Percentiles rank a stretch among this genome's conserved stretches.
phyloP scores from a whole-genome alignment of 2,329 filamentous ascomycete species.

The Fusarium domesticum region DNA sequence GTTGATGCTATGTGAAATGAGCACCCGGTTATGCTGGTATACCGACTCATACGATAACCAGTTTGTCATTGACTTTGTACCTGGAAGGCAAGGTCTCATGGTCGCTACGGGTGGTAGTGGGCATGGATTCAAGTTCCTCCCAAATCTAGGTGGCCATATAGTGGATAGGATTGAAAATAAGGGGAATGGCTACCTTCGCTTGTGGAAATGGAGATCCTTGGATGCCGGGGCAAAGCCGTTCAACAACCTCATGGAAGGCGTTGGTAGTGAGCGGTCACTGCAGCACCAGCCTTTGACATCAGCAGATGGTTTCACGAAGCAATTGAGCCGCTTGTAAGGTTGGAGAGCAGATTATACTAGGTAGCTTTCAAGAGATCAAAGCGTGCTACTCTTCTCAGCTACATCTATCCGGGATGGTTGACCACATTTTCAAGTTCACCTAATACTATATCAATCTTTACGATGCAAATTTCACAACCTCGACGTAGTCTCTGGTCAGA shows the following conservation, averaged over 20 bases:
- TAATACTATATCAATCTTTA: no score
- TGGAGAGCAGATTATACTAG: no score
- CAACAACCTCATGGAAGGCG: not conserved
- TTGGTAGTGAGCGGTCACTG: not conserved
- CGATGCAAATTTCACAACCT: no score
- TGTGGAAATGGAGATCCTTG: not conserved
- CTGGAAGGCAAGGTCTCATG: slow-evolving; percentile 56
- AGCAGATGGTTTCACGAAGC: no score
- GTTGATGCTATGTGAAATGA: slow-evolving; percentile 32
- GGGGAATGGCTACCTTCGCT: not conserved
- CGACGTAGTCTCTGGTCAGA: no score
- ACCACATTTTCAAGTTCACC: no score
- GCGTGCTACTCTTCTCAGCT: no score
- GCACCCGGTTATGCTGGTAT: slow-evolving; percentile 29
- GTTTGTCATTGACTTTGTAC: slow-evolving; percentile 33
- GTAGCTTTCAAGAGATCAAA: no score
- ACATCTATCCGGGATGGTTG: no score
- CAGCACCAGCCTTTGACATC: not conserved
- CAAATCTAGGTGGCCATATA: slow-evolving; percentile 53
- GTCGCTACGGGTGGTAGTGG: slow-evolving; percentile 54
- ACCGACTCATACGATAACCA: slow-evolving; percentile 33
- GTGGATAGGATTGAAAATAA: slow-evolving; percentile 36
- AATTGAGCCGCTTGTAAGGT: no score
- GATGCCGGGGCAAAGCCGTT: not conserved
- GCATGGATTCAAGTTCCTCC: slow-evolving; percentile 48